phyloP scores from a whole-genome alignment of 306 rosid genomes.

The Morella rubra region DNA sequence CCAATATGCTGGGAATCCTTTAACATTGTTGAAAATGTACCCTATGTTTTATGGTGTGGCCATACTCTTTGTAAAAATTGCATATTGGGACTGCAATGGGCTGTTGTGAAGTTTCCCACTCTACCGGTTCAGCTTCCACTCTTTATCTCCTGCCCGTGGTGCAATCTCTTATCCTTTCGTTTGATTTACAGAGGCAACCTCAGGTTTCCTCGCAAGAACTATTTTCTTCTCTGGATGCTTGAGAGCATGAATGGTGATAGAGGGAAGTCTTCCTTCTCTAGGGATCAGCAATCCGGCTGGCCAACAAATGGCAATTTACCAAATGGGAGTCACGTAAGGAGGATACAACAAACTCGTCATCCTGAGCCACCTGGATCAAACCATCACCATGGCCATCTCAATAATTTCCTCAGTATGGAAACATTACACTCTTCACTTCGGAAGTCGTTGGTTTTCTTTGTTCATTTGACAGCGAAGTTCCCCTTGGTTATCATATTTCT shows the following conservation, averaged over 20 bases:
- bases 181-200: conserved; percentile 77
- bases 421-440: conserved; percentile 50
- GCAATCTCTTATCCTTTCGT: conserved; percentile 89
- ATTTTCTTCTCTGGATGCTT: conserved; percentile 99
- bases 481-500: conserved; percentile 86
- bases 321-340: conserved; percentile 53
- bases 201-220: conserved; percentile 87
- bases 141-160: conserved; percentile 96
- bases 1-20: conserved; percentile 97
- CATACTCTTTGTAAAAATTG: conserved; percentile 98
- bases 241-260: conserved; percentile 95
- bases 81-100: conserved; percentile 93
- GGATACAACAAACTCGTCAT: conserved; percentile 53
- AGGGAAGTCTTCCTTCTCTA: conserved; percentile 52
- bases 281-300: conserved; percentile 57
- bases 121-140: conserved; percentile 95
- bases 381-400: conserved; percentile 31
- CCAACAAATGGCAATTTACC: conserved; percentile 48
- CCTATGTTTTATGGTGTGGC: conserved; percentile 97
- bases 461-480: conserved; percentile 90
- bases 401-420: conserved; percentile 53
- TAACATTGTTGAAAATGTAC: conserved; percentile 94
- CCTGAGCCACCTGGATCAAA: conserved; percentile 41
- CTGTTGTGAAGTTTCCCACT: conserved; percentile 87
- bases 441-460: conserved; percentile 68